Evolutionary conservation across 148 eudicot genomes (phyloP).

Genomic region (Rhododendron kiyosumense): DNA sequence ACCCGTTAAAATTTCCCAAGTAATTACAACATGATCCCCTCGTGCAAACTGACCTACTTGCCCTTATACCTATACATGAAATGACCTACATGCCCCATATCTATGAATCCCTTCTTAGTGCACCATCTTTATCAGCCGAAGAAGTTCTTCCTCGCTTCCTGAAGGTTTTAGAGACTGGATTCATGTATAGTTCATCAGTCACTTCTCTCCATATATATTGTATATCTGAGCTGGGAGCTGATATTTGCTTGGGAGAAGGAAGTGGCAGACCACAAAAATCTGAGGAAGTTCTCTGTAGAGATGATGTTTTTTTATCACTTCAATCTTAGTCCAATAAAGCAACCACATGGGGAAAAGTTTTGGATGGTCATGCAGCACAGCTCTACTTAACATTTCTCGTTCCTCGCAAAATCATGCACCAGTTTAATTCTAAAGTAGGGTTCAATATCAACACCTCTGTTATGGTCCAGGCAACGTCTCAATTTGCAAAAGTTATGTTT

Average conservation of each 20-base stretch:
- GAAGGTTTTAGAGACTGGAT: constrained; percentile 67
- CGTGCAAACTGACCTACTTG: too few relatives aligned
- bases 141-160: constrained; percentile 62
- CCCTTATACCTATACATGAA: too few relatives aligned
- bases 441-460: constrained; percentile 43
- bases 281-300: constrained; percentile 70
- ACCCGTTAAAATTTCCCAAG: too few relatives aligned
- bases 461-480: constrained; percentile 76
- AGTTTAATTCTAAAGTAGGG: constrained; percentile 35
- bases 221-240: constrained; percentile 66
- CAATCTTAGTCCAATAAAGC: constrained; percentile 58
- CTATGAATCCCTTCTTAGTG: constrained; percentile 59
- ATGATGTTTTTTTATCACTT: constrained; percentile 48
- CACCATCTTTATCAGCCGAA: constrained; percentile 50
- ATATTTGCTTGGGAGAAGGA: constrained; percentile 69
- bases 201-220: constrained; percentile 37
- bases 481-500: constrained; percentile 79
- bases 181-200: constrained; percentile 31
- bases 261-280: constrained; percentile 53
- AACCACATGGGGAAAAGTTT: constrained; percentile 61
- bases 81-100: too few relatives aligned
- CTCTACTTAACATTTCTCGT: constrained; percentile 63
- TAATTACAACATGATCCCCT: too few relatives aligned
- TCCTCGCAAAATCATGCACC: constrained; percentile 54
- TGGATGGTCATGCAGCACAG: constrained; percentile 60